Base-by-base conservation (phyloP, 371 early-diverging fungal species). In the Mycotypha africana region DNA sequence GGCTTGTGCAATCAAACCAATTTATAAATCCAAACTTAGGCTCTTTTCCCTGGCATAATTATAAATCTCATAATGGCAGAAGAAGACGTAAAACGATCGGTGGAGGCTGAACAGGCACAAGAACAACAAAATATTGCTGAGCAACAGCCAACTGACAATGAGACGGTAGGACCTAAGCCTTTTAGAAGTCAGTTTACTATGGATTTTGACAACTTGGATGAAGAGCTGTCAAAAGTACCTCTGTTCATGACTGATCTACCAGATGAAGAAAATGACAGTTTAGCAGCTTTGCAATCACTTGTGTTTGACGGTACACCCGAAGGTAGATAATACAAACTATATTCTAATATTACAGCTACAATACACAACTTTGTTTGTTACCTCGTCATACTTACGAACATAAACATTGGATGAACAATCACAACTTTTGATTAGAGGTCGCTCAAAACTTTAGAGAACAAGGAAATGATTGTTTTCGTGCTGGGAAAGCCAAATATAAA, bases 251-350 rank as follows among this genome's bases (percentile, higher is more conserved):
- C 60, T 20, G 51, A 73, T 9, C 56, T 93, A 30, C 86, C 87
- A 2, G 79, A 75, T n/a, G 84, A 82, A 50, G 86, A 89, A 31
- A 95, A 92, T 57, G 80, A 80, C 0, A 76, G 85, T 1, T 71
- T 96, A 26, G 75, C 65, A 16, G 98, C 98, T 1, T 60, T 97
- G 14, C 91, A 93, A 58, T 81, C 89, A 26, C 72, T 98, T 21
- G 79, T 84, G 1, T 94, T 86, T 57, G 97, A 97, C 47, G 98
- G 96, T 23, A 84, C 94, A 34, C 96, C 97, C 1, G 93, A 93
- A 70, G 91, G 91, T 89, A 70, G n/a, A 11, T 37, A 4, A 37
- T n/a, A n/a, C 11, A 12, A 1, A 11, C 20, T 32, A 0, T 20
- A 16, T 17, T 26, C 8, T 20, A 31, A 33, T 21, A 33, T 21